Conservation (phyloP, 1,284 basidiomycete genomes). For the Trametes versicolor region DNA sequence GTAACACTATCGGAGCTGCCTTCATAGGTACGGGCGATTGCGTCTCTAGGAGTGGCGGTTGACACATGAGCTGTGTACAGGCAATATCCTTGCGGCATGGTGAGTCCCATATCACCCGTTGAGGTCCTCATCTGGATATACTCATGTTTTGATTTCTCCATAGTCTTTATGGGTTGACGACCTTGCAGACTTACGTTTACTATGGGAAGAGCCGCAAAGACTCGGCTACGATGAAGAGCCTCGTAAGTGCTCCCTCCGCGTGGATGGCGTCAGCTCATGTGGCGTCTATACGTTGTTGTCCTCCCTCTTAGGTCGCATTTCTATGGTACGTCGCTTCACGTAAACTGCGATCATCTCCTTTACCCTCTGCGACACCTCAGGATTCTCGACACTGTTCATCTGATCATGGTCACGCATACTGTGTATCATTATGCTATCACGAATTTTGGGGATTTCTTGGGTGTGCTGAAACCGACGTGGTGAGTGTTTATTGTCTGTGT, state of each 20-base stretch:
- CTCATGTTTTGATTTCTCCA: not conserved
- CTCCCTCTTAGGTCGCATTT: not conserved
- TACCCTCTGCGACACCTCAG: slow-evolving; percentile 7
- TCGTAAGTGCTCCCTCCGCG: not conserved
- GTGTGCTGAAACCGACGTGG: slow-evolving; percentile 20
- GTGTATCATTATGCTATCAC: slow-evolving; percentile 23
- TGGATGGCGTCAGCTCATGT: not conserved
- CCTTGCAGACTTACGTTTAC: slow-evolving; percentile 16
- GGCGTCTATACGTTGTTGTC: not conserved
- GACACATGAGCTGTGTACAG: slow-evolving; percentile 1
- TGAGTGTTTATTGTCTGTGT: not conserved
- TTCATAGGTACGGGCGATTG: slow-evolving; percentile 20
- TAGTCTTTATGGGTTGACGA: slow-evolving; percentile 20
- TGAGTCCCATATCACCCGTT: not conserved
- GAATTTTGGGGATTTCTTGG: slow-evolving; percentile 7
- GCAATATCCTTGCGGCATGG: slow-evolving; percentile 22
- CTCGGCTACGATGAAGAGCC: slow-evolving; percentile 5
- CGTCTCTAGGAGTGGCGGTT: not conserved
- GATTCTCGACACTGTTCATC: slow-evolving; percentile 26
- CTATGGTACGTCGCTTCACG: not conserved
- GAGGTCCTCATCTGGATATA: too few species aligned
- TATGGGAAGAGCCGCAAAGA: slow-evolving; percentile 4
- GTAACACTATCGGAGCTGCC: slow-evolving; percentile 26
- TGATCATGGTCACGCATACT: slow-evolving; percentile 23
- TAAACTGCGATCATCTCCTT: not conserved